Evolutionary conservation across 2,329 filamentous ascomycete genomes (phyloP).

Genomic region (Botryotinia narcissicola): DNA sequence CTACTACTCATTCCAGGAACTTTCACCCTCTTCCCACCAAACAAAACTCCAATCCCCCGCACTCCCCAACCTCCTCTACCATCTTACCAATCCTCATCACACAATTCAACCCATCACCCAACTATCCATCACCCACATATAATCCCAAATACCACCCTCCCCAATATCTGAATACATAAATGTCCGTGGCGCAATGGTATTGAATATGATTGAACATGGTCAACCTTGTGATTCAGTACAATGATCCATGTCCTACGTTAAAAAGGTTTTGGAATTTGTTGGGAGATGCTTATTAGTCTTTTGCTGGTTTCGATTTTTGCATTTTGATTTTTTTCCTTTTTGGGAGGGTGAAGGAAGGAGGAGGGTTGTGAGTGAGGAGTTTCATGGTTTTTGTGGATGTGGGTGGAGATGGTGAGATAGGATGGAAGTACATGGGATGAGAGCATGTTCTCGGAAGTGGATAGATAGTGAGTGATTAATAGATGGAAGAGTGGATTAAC

Average conservation of each 20-base stretch:
- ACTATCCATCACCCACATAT: not conserved
- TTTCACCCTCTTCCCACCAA: not conserved
- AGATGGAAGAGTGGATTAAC: not conserved
- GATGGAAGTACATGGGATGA: not conserved
- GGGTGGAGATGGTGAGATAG: not conserved
- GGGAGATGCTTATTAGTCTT: not conserved
- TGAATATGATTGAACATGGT: not conserved
- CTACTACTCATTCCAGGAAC: not conserved
- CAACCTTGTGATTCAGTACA: not conserved
- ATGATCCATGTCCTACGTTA: not conserved
- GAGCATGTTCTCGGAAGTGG: not conserved
- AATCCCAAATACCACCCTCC: not conserved
- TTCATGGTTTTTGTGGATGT: not conserved
- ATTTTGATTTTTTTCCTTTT: no score
- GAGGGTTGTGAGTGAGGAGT: not conserved
- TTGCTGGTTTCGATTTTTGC: not conserved
- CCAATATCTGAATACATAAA: not conserved
- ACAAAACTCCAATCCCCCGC: not conserved
- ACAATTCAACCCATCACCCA: not conserved
- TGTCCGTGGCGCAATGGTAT: not conserved
- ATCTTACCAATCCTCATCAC: not conserved
- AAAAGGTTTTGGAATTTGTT: not conserved
- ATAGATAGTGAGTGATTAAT: not conserved
- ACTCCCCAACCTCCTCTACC: not conserved
- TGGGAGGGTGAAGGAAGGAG: not conserved